Conservation (phyloP, 495 filamentous ascomycete species). For the Amniculicola lignicola region DNA sequence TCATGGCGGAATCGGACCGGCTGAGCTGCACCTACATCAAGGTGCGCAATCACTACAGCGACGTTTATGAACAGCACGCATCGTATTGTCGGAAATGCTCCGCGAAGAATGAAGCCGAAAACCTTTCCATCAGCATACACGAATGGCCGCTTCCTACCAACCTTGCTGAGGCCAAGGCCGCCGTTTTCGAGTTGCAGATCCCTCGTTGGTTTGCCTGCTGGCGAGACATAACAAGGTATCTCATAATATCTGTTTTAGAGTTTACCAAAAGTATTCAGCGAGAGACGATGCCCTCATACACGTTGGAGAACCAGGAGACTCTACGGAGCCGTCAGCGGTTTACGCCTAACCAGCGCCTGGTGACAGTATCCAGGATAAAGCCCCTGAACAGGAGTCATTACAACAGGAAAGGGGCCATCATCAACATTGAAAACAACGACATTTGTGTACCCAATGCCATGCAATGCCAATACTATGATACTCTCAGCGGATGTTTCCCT, state of each 20-base stretch:
- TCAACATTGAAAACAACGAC: no score
- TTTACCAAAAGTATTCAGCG: not conserved
- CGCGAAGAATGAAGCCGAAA: slow-evolving; percentile 31
- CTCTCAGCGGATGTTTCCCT: no score
- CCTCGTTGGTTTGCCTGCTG: slow-evolving; percentile 51
- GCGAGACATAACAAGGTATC: slow-evolving; percentile 51
- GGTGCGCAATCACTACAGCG: slow-evolving; percentile 9
- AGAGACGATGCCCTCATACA: not conserved
- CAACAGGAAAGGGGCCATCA: slow-evolving; percentile 37
- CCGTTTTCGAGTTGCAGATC: slow-evolving; percentile 57
- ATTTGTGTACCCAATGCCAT: no score
- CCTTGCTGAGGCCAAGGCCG: slow-evolving; percentile 42
- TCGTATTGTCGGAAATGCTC: slow-evolving; percentile 39
- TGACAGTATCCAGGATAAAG: slow-evolving; percentile 6
- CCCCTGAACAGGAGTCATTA: slow-evolving; percentile 4
- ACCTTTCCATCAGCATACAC: slow-evolving; percentile 51
- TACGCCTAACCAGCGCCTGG: not conserved
- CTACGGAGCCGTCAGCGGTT: not conserved
- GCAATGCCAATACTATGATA: no score
- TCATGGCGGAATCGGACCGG: slow-evolving; percentile 34
- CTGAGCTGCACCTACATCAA: slow-evolving; percentile 38
- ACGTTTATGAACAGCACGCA: slow-evolving; percentile 27
- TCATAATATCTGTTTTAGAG: slow-evolving; percentile 37
- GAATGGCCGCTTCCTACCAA: slow-evolving; percentile 62
- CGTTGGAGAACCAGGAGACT: not conserved